These are phyloP conservation scores for Lactarius trivialis DNA, from an alignment of 768 basidiomycete genomes.

Conservation along the genomic window DNA sequence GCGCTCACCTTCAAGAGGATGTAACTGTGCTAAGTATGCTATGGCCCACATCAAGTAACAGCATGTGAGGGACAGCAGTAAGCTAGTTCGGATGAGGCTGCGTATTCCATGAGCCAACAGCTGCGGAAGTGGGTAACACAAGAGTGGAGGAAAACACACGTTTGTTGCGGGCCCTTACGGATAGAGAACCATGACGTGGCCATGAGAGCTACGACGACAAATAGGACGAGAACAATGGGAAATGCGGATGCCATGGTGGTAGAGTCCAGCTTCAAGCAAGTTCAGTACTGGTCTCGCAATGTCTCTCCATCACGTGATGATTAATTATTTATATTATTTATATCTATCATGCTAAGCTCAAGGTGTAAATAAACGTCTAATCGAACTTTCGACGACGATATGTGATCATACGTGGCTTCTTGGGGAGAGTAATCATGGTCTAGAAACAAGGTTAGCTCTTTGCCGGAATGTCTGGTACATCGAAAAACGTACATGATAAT, in stretches of 20 bases:
- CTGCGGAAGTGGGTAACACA: not conserved
- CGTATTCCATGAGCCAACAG: not conserved
- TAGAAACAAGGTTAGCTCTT: conserved; percentile 29
- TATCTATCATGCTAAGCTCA: not conserved
- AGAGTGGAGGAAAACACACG: conserved; percentile 44
- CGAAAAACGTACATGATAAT: conserved; percentile 72
- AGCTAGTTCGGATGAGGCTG: conserved; percentile 76
- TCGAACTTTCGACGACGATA: conserved; percentile 62
- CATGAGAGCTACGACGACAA: conserved; percentile 60
- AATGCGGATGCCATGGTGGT: conserved; percentile 57
- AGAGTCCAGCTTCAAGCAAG: not conserved
- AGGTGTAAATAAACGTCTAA: conserved; percentile 28
- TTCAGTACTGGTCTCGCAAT: too few relatives aligned
- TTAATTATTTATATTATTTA: not conserved
- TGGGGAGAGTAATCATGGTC: conserved; percentile 94
- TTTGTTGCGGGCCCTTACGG: conserved; percentile 86
- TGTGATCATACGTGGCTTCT: conserved; percentile 53
- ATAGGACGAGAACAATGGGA: conserved; percentile 62
- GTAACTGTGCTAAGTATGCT: conserved; percentile 92
- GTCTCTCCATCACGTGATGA: not conserved
- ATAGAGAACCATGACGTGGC: conserved; percentile 56
- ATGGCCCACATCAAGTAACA: conserved; percentile 98
- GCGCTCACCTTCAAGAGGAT: conserved; percentile 73
- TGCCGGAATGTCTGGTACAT: not conserved
- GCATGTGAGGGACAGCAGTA: conserved; percentile 70